A percentile compares a stretch with the other conserved stretches of the same genome.
Conservation (phyloP, 441 rosid species). For the Erodium chrysanthum region DNA sequence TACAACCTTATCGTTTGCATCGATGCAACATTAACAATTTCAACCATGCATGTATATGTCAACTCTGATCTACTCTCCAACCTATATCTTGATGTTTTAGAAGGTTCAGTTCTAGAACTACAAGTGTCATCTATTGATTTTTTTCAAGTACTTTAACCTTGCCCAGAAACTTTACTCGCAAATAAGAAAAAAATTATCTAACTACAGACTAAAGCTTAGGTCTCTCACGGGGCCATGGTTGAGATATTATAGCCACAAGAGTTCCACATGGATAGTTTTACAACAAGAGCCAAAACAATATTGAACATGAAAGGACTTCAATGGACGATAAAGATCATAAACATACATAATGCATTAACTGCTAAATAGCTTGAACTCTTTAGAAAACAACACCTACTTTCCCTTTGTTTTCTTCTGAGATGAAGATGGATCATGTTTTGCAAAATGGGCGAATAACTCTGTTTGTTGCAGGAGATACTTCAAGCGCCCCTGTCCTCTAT, state of each 20-base stretch:
- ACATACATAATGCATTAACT: not conserved
- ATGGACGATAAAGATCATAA: not conserved
- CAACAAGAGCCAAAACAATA: not conserved
- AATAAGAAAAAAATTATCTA: not conserved
- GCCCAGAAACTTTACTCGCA: not conserved
- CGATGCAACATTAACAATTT: not conserved
- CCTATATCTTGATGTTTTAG: not conserved
- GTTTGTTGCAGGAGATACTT: slow-evolving; percentile 93
- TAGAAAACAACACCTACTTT: slow-evolving; percentile 38
- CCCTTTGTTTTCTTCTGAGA: slow-evolving; percentile 72
- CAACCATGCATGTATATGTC: not conserved
- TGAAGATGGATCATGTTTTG: slow-evolving; percentile 68
- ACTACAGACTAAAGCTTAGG: not conserved
- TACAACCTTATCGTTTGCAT: not conserved
- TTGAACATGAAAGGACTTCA: not conserved
- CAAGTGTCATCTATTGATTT: not conserved
- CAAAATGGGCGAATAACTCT: slow-evolving; percentile 94
- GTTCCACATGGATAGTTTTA: not conserved
- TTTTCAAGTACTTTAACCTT: not conserved
- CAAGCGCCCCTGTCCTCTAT: slow-evolving; percentile 75
- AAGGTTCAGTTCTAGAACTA: not conserved
- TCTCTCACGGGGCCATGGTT: not conserved
- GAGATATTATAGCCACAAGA: not conserved
- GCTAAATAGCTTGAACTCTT: not conserved
- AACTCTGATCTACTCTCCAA: not conserved